Evolutionary conservation across 192 early-diverging fungal species (phyloP).

Genomic region (Mortierella alpina): DNA sequence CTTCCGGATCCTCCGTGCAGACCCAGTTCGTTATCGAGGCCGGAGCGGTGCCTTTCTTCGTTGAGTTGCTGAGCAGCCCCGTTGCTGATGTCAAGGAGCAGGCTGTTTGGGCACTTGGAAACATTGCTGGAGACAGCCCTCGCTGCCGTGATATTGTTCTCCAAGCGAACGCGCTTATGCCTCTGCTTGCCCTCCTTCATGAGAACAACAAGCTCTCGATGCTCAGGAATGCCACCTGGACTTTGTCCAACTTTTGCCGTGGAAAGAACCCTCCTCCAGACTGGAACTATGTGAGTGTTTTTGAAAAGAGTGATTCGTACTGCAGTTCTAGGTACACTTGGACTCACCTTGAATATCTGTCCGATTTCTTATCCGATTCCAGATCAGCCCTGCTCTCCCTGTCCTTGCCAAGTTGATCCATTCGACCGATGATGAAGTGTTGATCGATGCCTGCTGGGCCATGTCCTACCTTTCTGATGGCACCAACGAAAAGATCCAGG

Average conservation of each 20-base stretch:
- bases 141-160: constrained; percentile 93
- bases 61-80: constrained; percentile 85
- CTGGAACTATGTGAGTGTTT: constrained; percentile 74
- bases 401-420: constrained; percentile 92
- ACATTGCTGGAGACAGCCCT: constrained; percentile 98
- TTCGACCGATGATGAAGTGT: constrained; percentile 93
- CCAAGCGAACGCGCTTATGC: constrained; percentile 80
- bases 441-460: constrained; percentile 99
- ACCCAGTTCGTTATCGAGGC: constrained; percentile 93
- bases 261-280: constrained; percentile 97
- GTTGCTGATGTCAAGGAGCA: constrained; percentile 94
- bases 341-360: not conserved
- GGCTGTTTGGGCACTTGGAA: constrained; percentile 99
- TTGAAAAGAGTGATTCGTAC: no score
- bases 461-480: constrained; percentile 99
- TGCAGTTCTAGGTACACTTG: not conserved
- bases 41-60: constrained; percentile 92
- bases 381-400: constrained; percentile 89
- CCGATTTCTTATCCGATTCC: constrained; percentile 4
- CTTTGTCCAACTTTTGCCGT: constrained; percentile 98
- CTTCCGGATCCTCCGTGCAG: constrained; percentile 93
- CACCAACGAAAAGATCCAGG: constrained; percentile 96
- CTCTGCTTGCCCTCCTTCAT: constrained; percentile 86
- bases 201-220: constrained; percentile 95
- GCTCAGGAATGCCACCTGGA: constrained; percentile 99